Base-by-base conservation (phyloP, 2,329 filamentous ascomycete species). In the Cercospora canescens region DNA sequence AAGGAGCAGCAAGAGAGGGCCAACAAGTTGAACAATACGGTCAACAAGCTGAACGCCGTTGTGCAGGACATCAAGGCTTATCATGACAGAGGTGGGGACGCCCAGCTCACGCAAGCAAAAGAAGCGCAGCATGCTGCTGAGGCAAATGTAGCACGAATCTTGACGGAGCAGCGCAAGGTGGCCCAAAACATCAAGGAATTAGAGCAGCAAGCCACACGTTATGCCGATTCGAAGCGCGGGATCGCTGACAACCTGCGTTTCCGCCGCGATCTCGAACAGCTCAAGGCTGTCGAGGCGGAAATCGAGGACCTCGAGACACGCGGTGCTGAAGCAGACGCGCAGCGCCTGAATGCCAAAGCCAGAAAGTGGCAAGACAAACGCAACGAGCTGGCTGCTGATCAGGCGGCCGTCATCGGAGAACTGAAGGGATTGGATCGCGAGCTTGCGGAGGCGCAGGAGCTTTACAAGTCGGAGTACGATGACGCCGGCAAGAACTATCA, bases 221-320 rank as follows among this genome's bases (percentile, higher is more conserved):
- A 92, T 64, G 91, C 94, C 69, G 88, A 89, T 65, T 94, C 89
- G 63, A 94, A 93, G 80, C 90, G 92, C 73, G 93, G 92, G 69
- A 97, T 99, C 72, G 85, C 84, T 24, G 93, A 98, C 76, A 99
- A 99, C 73, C 82, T 98, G 60, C 89, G 89, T 68, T 97, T 93
- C 77, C 91, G 95, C 65, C 90, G 90, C 75, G 90, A 91, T 67
- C 83, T 88, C 63, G 86, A 88, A 62, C 85, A 89, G 39, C 84
- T 97, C 1, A 85, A 91, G 48, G 82, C 81, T 4, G 85, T 97
- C 6, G 82, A 87, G 62, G 77, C 79, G 18, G 91, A 95, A 67
- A 94, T 99, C 69, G 78, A 81, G 45, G 86, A 91, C 66, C 85
- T 99, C 6, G 89, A 94, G 77, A 84, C 86, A 11, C 89, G 93